Base-by-base conservation (phyloP, 2,329 filamentous ascomycete species). In the Cercospora sp. region DNA sequence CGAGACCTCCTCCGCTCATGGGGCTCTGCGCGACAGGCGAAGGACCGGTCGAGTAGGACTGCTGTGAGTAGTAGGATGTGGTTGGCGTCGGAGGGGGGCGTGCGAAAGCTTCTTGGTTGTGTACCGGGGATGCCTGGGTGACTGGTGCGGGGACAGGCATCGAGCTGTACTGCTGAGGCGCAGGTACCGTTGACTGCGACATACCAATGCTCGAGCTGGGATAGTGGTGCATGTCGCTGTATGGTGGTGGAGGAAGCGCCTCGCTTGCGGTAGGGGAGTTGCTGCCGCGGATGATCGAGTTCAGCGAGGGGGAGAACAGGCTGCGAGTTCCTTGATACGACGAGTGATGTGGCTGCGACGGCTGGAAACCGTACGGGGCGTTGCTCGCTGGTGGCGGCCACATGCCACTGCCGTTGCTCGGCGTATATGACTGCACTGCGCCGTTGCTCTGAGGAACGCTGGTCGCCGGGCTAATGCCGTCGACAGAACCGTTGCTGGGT, bases 161-260 rank as follows among this genome's bases (percentile, higher is more conserved):
- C 82, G 69, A 79, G 71, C 74, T 82, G 82, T 79, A 72, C 70
- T 86, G 79, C 55, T 84, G 84, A n/a, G 76, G 75, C 5, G 72
- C 71, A 70, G 79, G 76, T 75, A 83, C 78, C 16, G 82, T 82
- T 18, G 85, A 83, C 64, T 86, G 86, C 10, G 86, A 84, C 76
- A 89, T 84, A 18, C 87, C 82, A 72, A 86, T 81, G 57, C 84
- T 82, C 61, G 85, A 85, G 63, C 69, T 70, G 69, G 88, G 85
- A 77, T 90, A 92, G 37, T 88, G 66, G 40, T 69, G 84, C 55
- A 89, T 86, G 69, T 90, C 85, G 72, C 89, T 88, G 79, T 90
- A 92, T 6, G 89, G 85, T 68, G 90, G 88, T 65, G 87, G 84
- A 69, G 90, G 86, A 65, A 94, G 82, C 60, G 84, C 85, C 76